These are phyloP conservation scores for Yarrowia hollandica DNA, from an alignment of 805 yeast genomes.

Conservation along the genomic window DNA sequence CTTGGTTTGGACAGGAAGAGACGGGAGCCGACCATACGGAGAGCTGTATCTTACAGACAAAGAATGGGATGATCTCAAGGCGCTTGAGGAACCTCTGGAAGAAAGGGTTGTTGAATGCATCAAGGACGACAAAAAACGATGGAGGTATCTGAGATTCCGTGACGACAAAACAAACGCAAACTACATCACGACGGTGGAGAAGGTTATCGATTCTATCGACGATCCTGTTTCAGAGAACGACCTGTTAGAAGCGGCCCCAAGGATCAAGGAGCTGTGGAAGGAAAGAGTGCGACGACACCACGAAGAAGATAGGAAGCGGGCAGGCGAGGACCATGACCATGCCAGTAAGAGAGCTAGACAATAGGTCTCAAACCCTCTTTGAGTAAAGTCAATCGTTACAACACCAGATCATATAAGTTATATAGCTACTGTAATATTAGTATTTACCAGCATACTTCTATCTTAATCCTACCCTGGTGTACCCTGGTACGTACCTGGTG, in stretches of 20 bases:
- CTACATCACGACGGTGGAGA: constrained; percentile 75
- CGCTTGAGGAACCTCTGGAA: constrained; percentile 74
- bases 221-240: constrained; percentile 86
- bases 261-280: constrained; percentile 63
- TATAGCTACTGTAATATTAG: constrained; percentile 13
- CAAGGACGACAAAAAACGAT: constrained; percentile 61
- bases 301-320: constrained; percentile 13
- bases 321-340: constrained; percentile 5
- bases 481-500: no score
- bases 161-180: constrained; percentile 92
- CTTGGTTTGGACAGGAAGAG: constrained; percentile 74
- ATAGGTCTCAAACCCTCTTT: not conserved
- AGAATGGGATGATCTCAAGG: constrained; percentile 79
- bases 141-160: constrained; percentile 86
- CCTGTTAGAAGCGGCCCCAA: constrained; percentile 55
- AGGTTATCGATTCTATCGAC: constrained; percentile 77
- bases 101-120: constrained; percentile 87
- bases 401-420: constrained; percentile 8
- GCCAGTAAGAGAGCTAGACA: constrained; percentile 1
- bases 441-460: no score
- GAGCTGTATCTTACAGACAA: constrained; percentile 61
- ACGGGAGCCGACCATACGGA: constrained; percentile 61
- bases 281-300: constrained; percentile 43
- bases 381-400: no score
- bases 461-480: no score